Percentiles rank a stretch among this genome's conserved stretches.
phyloP scores from a whole-genome alignment of 805 yeast species.

The Yarrowia alimentaria region DNA sequence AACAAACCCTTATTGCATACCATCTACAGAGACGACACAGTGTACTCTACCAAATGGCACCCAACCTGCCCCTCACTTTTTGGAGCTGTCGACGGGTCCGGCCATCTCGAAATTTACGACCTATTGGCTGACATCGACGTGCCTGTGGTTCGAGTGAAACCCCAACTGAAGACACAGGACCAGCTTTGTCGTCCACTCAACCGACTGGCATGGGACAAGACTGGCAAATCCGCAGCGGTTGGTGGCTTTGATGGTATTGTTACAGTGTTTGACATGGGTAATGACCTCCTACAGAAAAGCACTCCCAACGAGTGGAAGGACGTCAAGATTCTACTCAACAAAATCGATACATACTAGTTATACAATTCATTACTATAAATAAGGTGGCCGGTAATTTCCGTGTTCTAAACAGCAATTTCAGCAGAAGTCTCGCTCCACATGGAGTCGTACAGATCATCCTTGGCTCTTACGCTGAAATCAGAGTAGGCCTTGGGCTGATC shows the following conservation, averaged over 20 bases:
- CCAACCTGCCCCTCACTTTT: constrained; percentile 40
- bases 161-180: constrained; percentile 19
- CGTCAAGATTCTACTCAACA: constrained; percentile 3
- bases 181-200: constrained; percentile 35
- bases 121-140: constrained; percentile 37
- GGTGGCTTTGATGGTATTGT: constrained; percentile 40
- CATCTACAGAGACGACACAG: constrained; percentile 34
- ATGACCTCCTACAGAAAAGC: constrained; percentile 4
- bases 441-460: constrained; percentile 42
- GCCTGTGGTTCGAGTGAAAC: constrained; percentile 34
- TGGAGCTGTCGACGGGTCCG: constrained; percentile 41
- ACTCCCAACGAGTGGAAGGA: constrained; percentile 13
- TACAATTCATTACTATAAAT: constrained; percentile 14
- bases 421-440: constrained; percentile 29
- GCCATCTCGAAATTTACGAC: constrained; percentile 44
- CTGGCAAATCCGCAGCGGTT: constrained; percentile 36
- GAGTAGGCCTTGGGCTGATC: constrained; percentile 62
- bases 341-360: constrained; percentile 14
- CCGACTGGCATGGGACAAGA: constrained; percentile 38
- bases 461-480: constrained; percentile 53
- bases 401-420: constrained; percentile 6
- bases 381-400: neutral
- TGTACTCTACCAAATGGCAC: constrained; percentile 43
- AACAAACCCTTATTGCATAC: constrained; percentile 20
- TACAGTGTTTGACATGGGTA: constrained; percentile 37